Evolutionary conservation across 352 stramenopile species (phyloP), one percentile per base, ranked within the genome.

Genomic region (Globisporangium spinosum): DNA sequence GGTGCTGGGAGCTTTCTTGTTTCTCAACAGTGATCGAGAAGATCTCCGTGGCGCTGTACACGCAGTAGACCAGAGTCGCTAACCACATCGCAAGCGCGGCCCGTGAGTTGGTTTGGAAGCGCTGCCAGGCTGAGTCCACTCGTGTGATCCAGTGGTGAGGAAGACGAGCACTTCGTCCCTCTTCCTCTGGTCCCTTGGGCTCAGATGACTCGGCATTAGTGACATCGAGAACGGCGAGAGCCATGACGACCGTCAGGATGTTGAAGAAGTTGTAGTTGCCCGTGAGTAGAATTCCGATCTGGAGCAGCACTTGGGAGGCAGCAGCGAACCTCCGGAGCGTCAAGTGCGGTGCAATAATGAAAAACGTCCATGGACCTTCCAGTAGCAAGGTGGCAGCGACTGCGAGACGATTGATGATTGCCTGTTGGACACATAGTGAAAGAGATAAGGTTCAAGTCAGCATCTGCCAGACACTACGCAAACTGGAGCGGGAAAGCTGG

Each of bases 261-360:
- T 98, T 98, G 82, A 98, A 98, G 62, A 97, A 98, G 59, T 95
- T 98, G 79, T 98, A 98, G 74, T 96, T 98, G 6, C 94, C 93
- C 13, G 91, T 97, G 27, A 91, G 59, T 32, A 96, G 71, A 62
- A 97, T 97, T 22, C 85, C 59, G 22, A 97, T 68, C 70, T 98
- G 93, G 32, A 98, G 70, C 22, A 85, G 40, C 25, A 90, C 77
- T 68, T 97, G 90, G 64, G 91, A 72, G 23, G 71, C 73, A 25
- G 75, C 77, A 40, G 79, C 85, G 61, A 93, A 66, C 32, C 72
- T 72, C 13, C 91, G 82, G 15, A 95, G 70, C 9, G 64, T 63
- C 9, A 61, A 56, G 20, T 84, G 75, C n/a, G 91, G 93, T 20
- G 76, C 82, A 1, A 98, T 62, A 29, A 98, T 71, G 23, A 98